Evolutionary conservation across 805 yeast species (phyloP).

Genomic region (Blastobotrys chiropterorum): DNA sequence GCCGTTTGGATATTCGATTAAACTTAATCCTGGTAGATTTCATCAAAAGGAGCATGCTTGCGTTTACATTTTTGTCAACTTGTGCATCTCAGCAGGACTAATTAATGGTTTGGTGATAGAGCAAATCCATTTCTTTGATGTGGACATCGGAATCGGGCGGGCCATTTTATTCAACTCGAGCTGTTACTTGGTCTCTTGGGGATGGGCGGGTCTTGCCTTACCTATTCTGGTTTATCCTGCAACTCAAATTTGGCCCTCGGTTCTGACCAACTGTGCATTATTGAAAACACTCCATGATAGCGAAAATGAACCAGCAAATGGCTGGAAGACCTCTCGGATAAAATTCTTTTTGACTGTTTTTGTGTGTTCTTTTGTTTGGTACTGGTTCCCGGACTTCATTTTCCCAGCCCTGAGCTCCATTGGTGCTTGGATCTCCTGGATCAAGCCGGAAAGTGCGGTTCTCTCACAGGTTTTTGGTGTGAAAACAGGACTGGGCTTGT

Average conservation of each 20-base stretch:
- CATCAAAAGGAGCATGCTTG: constrained; percentile 47
- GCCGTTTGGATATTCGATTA: constrained; percentile 33
- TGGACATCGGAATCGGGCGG: constrained; percentile 32
- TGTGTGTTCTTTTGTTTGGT: constrained; percentile 39
- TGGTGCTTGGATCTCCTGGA: constrained; percentile 59
- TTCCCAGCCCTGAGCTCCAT: constrained; percentile 51
- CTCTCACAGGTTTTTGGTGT: constrained; percentile 46
- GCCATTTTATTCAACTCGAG: constrained; percentile 46
- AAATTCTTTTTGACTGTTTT: constrained; percentile 38
- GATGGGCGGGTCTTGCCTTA: constrained; percentile 56
- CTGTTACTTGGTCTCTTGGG: constrained; percentile 60
- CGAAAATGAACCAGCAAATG: constrained; percentile 31
- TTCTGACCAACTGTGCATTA: constrained; percentile 52
- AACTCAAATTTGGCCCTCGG: constrained; percentile 57
- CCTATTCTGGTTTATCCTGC: constrained; percentile 55
- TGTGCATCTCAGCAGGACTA: too few relatives aligned
- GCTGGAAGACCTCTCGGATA: constrained; percentile 46
- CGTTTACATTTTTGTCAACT: constrained; percentile 19
- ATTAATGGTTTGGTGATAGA: constrained; percentile 21
- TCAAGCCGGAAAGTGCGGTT: constrained; percentile 42
- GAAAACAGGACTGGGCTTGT: constrained; percentile 30
- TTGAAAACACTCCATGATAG: constrained; percentile 41
- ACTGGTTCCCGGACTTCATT: constrained; percentile 55
- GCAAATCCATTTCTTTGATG: constrained; percentile 28
- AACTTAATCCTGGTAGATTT: constrained; percentile 60